These are phyloP conservation scores for Areca catechu DNA, from an alignment of 176 grass and related monocot genomes.

Conservation along the genomic window DNA sequence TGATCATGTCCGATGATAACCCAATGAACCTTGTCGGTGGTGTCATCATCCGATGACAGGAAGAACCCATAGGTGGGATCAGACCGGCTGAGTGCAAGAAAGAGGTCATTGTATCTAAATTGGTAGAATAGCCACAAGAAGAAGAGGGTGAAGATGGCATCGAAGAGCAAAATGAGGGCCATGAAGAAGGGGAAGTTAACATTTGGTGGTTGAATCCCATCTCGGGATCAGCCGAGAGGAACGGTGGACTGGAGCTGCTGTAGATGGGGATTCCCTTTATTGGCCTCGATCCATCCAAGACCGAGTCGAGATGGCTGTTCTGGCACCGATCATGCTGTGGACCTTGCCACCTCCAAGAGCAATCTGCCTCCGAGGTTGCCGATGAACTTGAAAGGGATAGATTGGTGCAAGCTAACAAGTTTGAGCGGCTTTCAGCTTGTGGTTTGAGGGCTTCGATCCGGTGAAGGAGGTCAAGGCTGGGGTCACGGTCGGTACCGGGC, in stretches of 20 bases:
- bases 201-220: constrained; percentile 1
- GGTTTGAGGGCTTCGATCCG: too few relatives aligned
- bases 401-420: neutral
- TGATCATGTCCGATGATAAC: neutral
- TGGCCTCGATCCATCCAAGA: neutral
- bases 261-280: constrained; percentile 7
- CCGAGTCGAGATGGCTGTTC: too few relatives aligned
- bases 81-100: neutral
- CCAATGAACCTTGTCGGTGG: neutral
- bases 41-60: neutral
- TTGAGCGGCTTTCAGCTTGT: too few relatives aligned
- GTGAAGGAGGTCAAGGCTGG: too few relatives aligned
- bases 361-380: too few relatives aligned
- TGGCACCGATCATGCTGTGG: neutral
- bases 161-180: constrained; percentile 1
- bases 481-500: neutral
- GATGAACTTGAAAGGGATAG: neutral
- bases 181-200: neutral
- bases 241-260: neutral
- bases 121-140: too few relatives aligned
- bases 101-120: too few relatives aligned
- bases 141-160: neutral
- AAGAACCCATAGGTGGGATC: constrained; percentile 1
- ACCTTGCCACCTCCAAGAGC: neutral
- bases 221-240: neutral